These are phyloP conservation scores for Gossypium thurberi DNA, from an alignment of 345 rosid genomes.

Conservation along the genomic window DNA sequence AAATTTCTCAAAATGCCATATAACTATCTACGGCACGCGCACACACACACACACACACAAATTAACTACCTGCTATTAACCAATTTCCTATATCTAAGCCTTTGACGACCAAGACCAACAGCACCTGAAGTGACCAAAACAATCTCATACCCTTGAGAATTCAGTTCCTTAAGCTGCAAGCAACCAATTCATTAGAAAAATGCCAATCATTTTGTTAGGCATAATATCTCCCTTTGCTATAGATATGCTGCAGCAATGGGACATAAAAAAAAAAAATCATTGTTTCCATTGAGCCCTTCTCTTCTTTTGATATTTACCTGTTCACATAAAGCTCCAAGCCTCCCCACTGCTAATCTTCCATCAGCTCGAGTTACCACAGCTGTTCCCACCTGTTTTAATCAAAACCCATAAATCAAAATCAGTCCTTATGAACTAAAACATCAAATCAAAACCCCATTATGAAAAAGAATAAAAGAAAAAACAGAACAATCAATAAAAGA, in stretches of 20 bases:
- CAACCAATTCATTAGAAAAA: not conserved
- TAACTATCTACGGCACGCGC: not conserved
- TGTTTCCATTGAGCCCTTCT: not conserved
- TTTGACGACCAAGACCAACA: slow-evolving; percentile 56
- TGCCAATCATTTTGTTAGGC: not conserved
- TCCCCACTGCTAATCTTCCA: slow-evolving; percentile 55
- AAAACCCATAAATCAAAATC: not conserved
- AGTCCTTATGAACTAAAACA: not conserved
- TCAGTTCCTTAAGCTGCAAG: slow-evolving; percentile 49
- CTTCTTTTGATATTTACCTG: slow-evolving; percentile 29
- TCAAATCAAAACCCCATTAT: not conserved
- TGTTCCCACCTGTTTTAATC: slow-evolving; percentile 43
- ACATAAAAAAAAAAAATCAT: not conserved
- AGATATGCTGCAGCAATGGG: not conserved
- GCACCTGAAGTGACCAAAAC: slow-evolving; percentile 55
- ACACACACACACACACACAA: not conserved
- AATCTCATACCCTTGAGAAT: slow-evolving; percentile 40
- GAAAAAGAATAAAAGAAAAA: not conserved
- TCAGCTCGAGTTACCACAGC: slow-evolving; percentile 55
- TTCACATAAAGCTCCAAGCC: slow-evolving; percentile 52
- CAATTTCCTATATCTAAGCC: slow-evolving; percentile 43
- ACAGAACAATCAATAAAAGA: not conserved
- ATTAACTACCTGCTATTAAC: slow-evolving; percentile 44
- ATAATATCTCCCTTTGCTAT: not conserved
- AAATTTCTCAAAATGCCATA: slow-evolving; percentile 1